These are phyloP conservation scores for Tardiomyces blankii DNA, from an alignment of 1,139 yeast species.

Conservation along the genomic window DNA sequence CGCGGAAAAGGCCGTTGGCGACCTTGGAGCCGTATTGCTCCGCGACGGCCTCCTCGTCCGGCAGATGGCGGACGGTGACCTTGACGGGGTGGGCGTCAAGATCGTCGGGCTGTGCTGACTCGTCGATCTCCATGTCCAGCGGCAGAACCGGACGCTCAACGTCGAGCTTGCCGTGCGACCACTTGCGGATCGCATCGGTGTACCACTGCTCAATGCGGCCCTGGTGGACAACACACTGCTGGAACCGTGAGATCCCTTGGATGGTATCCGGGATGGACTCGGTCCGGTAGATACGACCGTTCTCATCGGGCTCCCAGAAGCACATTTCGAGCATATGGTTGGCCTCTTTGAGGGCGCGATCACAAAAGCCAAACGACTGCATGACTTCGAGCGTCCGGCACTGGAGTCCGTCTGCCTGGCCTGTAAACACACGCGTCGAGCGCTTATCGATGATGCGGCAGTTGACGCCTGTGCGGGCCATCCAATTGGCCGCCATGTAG, in stretches of 20 bases:
- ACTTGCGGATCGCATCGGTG: constrained; percentile 21
- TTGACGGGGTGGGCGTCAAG: constrained; percentile 24
- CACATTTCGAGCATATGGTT: constrained; percentile 21
- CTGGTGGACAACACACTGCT: constrained; percentile 27
- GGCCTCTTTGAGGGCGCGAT: constrained; percentile 24
- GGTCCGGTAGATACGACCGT: constrained; percentile 15
- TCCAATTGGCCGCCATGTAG: constrained; percentile 24
- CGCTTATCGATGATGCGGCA: constrained; percentile 28
- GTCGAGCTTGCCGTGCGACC: constrained; percentile 16
- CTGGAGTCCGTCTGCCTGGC: constrained; percentile 32
- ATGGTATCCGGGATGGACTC: constrained; percentile 24
- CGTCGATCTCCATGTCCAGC: constrained; percentile 18
- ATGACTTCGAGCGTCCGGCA: constrained; percentile 27
- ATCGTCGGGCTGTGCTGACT: constrained; percentile 14
- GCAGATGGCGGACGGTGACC: constrained; percentile 18
- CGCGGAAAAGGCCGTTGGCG: constrained; percentile 25
- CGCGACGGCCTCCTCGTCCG: constrained; percentile 15
- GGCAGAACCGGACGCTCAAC: constrained; percentile 26
- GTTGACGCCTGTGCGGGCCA: constrained; percentile 25
- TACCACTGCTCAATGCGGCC: constrained; percentile 27
- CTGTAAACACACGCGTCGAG: constrained; percentile 21
- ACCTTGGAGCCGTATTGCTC: constrained; percentile 21
- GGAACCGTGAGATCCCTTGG: constrained; percentile 25
- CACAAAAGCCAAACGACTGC: constrained; percentile 25
- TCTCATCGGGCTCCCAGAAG: constrained; percentile 14